A percentile compares a stretch with the other conserved stretches of the same genome.
Conservation (phyloP, 2,329 filamentous ascomycete species). For the Pseudogymnoascus pannorum region DNA sequence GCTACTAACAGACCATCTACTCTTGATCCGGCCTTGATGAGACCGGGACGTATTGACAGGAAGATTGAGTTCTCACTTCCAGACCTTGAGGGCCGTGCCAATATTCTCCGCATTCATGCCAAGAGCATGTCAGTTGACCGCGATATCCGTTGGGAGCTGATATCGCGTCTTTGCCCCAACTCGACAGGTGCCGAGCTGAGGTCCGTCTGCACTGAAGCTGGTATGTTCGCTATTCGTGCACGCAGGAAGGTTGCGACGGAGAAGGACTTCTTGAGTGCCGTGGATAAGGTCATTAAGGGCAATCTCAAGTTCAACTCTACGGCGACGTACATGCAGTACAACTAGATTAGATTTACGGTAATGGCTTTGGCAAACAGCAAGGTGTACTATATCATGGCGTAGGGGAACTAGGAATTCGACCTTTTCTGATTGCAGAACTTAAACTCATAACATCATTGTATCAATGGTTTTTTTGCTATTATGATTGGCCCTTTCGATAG, state of each 20-base stretch:
- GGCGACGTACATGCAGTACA: slow-evolving; percentile 98
- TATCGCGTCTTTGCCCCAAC: slow-evolving; percentile 94
- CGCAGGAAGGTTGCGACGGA: slow-evolving; percentile 95
- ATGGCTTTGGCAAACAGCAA: slow-evolving; percentile 10
- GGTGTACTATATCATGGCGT: slow-evolving; percentile 11
- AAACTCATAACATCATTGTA: neutral
- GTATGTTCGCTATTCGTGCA: slow-evolving; percentile 95
- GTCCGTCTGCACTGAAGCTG: slow-evolving; percentile 94
- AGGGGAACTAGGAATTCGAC: slow-evolving; percentile 7
- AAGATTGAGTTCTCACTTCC: slow-evolving; percentile 99
- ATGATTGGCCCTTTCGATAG: neutral
- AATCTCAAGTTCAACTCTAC: slow-evolving; percentile 99
- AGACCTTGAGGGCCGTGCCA: slow-evolving; percentile 93
- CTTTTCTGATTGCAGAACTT: slow-evolving; percentile 9
- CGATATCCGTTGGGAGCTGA: slow-evolving; percentile 98
- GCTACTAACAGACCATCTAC: slow-evolving; percentile 95
- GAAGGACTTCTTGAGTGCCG: slow-evolving; percentile 96
- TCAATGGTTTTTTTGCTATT: neutral
- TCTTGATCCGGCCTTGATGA: slow-evolving; percentile 92
- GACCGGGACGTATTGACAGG: slow-evolving; percentile 92
- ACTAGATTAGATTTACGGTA: slow-evolving; percentile 47
- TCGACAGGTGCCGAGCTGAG: slow-evolving; percentile 92
- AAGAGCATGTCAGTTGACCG: slow-evolving; percentile 99
- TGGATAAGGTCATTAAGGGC: slow-evolving; percentile 99
- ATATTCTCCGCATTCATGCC: slow-evolving; percentile 95